phyloP scores from a whole-genome alignment of 768 basidiomycete genomes.

The Tephrocybe sp. region DNA sequence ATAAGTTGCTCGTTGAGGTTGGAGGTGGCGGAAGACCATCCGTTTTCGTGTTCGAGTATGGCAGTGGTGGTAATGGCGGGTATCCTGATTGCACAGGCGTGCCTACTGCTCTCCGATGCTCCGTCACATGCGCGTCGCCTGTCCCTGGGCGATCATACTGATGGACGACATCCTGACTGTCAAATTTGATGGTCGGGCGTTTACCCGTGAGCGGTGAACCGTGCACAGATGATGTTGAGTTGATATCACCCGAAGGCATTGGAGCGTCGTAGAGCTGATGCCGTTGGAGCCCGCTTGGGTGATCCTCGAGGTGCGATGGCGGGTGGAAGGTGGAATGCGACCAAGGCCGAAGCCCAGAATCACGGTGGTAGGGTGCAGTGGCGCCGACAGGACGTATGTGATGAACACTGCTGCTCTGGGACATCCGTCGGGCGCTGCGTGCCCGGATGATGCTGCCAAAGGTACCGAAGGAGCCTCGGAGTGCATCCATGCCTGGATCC shows the following conservation, averaged over 20 bases:
- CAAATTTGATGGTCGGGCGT: conserved; percentile 75
- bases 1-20: conserved; percentile 19
- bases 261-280: conserved; percentile 91
- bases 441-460: conserved; percentile 88
- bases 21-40: conserved; percentile 14
- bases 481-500: conserved; percentile 90
- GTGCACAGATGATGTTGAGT: conserved; percentile 34
- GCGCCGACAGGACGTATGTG: conserved; percentile 34
- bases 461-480: conserved; percentile 89
- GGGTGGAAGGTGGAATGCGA: not conserved
- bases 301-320: conserved; percentile 24
- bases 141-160: conserved; percentile 63
- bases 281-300: conserved; percentile 50
- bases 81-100: conserved; percentile 26
- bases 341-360: conserved; percentile 16
- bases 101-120: conserved; percentile 40
- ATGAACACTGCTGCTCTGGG: conserved; percentile 41
- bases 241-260: conserved; percentile 49
- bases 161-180: conserved; percentile 68
- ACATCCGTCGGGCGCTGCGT: conserved; percentile 49
- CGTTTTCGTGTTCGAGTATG: conserved; percentile 11
- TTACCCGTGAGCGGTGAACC: conserved; percentile 33
- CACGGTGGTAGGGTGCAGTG: conserved; percentile 30
- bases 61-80: conserved; percentile 34
- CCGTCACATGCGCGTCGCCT: conserved; percentile 39